A percentile compares a stretch with the other conserved stretches of the same genome.
Conservation (phyloP, 495 filamentous ascomycete species). For the Daldinia childiae region DNA sequence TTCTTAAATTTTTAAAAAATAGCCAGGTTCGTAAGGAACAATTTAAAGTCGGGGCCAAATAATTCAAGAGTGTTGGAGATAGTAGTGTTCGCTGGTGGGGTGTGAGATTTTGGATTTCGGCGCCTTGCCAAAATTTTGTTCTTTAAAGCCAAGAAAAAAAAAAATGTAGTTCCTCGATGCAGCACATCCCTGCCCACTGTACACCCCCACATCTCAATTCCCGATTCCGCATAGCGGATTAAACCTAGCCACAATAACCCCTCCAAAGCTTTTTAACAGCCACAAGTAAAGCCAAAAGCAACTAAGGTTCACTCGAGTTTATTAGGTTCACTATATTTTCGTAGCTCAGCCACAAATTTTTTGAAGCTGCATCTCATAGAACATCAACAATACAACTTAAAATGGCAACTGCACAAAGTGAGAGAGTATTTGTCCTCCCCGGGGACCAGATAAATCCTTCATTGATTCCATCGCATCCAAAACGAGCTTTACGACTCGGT, state of each 20-base stretch:
- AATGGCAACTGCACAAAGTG: constrained; percentile 55
- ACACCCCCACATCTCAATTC: constrained; percentile 12
- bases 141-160: constrained; percentile 28
- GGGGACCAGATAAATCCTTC: constrained; percentile 76
- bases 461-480: constrained; percentile 70
- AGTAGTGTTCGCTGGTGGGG: not conserved
- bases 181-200: constrained; percentile 20
- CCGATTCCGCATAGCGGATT: not conserved
- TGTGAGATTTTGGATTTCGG: constrained; percentile 5
- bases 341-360: constrained; percentile 22
- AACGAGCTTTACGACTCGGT: constrained; percentile 79
- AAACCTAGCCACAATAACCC: constrained; percentile 42
- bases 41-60: not conserved
- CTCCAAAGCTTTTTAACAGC: constrained; percentile 33
- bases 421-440: constrained; percentile 72
- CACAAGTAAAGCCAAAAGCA: constrained; percentile 15
- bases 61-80: not conserved
- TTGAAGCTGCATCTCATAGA: not conserved
- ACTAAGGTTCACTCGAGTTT: constrained; percentile 5
- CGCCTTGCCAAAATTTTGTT: constrained; percentile 37
- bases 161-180: constrained; percentile 19
- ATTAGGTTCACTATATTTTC: not conserved
- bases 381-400: constrained; percentile 3
- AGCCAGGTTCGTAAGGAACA: not conserved
- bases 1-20: not conserved